phyloP scores from a whole-genome alignment of 257 asterid genomes.

The Nicotiana benthamiana region DNA sequence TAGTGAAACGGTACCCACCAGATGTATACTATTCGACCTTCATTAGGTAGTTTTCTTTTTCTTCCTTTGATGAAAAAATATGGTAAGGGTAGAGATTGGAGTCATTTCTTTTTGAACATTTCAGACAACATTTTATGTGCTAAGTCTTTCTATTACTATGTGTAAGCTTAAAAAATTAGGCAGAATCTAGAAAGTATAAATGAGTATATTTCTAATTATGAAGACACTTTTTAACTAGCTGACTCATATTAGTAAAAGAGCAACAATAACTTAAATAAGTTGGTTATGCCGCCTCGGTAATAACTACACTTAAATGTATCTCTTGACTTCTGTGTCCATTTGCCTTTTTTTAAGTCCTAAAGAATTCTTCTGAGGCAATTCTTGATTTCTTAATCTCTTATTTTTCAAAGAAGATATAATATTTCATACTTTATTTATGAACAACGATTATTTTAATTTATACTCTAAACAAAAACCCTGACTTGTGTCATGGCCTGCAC shows the following conservation, averaged over 20 bases:
- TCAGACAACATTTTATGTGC: neutral
- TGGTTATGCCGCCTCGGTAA: neutral
- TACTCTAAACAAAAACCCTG: neutral
- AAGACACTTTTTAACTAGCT: neutral
- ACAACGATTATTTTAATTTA: neutral
- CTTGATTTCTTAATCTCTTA: neutral
- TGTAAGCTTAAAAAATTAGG: neutral
- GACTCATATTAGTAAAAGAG: neutral
- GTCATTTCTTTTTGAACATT: neutral
- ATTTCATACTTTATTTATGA: neutral
- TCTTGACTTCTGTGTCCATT: neutral
- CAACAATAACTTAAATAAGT: neutral
- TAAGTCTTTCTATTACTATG: neutral
- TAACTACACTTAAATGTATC: neutral
- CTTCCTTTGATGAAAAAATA: too few species aligned
- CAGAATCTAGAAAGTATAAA: neutral
- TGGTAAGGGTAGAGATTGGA: neutral
- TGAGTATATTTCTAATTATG: neutral
- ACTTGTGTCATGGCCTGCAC: neutral
- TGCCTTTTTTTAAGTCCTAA: neutral
- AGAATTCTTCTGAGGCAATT: neutral
- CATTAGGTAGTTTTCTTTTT: neutral
- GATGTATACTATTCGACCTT: neutral
- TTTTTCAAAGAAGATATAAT: neutral
- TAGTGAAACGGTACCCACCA: too few species aligned